Base-by-base conservation (phyloP, 176 grass and related monocot species). In the Panicum miliaceum region DNA sequence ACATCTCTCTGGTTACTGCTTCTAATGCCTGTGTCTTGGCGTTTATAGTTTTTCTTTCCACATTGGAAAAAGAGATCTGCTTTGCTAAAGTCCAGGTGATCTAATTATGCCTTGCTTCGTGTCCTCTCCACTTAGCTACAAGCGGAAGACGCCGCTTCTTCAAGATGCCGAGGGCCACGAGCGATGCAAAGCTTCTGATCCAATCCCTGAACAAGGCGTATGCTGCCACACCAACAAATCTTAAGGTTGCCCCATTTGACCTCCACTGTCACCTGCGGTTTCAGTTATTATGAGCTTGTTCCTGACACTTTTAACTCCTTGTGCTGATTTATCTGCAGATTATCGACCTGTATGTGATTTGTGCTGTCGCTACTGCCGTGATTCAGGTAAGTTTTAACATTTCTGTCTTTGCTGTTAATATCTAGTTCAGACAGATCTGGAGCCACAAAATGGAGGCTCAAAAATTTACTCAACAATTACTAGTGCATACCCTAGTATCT, bases 321-420 rank as follows among this genome's bases (percentile, higher is more conserved):
- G 20, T 43, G 71, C n/a, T 76, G n/a, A 82, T 40, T 43, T 64
- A 19, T 73, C 71, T 83, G 85, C 81, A 99, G 96, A 96, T 96
- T 13, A 89, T 99, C 58, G 96, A 96, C 79, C 73, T 99, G 12
- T 99, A 96, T 25, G 88, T 96, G 87, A 54, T 90, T 67, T 99
- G 89, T 2, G 89, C 91, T 0, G 66, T 99, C 12, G 54, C 59
- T 8, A 92, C 89, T 69, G 89, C 88, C 77, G 47, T 96, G 32
- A 73, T 94, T 82, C 91, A 99, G 91, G 96, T 92, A 54, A 67
- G 0, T 43, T 66, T 0, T 18, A 22, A 13, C 19, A 64, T 13
- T 63, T 81, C n/a, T 70, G 40, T 12, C 3, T 12, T 54, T 78
- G 6, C 4, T n/a, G 2, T 27, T 8, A 54, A 59, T 38, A 81